Base-by-base conservation (phyloP, 306 rosid genomes). In the Cyclanthera cordifolia region DNA sequence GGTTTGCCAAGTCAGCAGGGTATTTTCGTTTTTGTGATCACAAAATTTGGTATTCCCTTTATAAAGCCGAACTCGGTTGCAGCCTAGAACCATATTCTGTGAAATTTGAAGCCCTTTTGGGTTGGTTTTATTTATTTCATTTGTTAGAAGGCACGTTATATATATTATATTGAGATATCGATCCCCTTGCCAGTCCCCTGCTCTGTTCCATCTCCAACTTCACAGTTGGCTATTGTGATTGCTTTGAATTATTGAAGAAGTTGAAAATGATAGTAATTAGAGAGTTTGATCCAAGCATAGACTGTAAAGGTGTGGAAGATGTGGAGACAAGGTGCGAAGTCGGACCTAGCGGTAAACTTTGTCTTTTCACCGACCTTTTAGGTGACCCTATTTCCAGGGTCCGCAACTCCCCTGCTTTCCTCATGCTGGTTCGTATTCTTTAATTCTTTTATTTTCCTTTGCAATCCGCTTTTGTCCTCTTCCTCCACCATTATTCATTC, bases 381-480 rank as follows among this genome's bases (percentile, higher is more conserved):
- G 91, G 98, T 48, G 98, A 93, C 81, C 98, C 98, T 6, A 86
- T 93, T 75, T 93, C 91, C 87, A 76, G 98, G 79, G 95, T 93
- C 82, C 98, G 98, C 69, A 79, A 93, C 81, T 89, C 98, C 8
- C 98, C 98, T 52, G 85, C 96, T 48, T 93, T 78, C 60, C 88
- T 74, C 76, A 89, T 93, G 98, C 91, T 93, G 90, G 98, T 32
- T 32, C 6, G 37, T 32, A 14, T 27, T 32, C 5, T 39, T 20
- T n/a, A n/a, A n/a, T n/a, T n/a, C n/a, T n/a, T n/a, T n/a, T n/a
- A n/a, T n/a, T n/a, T n/a, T n/a, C n/a, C n/a, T n/a, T n/a, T n/a
- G n/a, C 15, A 4, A 2, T 7, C 37, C 16, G 8, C n/a, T 52
- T 53, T 53, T 53, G 59, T 53, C 60, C 17, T 55, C 25, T 49